Evolutionary conservation across 345 rosid genomes (phyloP), one percentile per base, ranked within the genome.

Genomic region (Aethionema arabicum): DNA sequence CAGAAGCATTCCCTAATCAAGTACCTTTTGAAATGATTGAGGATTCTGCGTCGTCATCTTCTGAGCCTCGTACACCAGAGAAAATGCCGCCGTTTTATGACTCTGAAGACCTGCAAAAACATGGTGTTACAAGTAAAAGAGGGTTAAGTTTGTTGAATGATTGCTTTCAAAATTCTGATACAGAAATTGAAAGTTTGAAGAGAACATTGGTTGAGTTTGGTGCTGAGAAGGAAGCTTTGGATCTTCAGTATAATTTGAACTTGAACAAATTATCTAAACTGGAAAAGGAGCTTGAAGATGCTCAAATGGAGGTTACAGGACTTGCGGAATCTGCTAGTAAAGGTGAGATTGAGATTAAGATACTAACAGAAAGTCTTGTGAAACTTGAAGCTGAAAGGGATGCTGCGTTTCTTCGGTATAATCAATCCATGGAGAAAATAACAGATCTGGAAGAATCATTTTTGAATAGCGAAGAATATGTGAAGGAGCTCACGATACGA

Each of bases 1-100:
- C 87, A 32, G 90, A 90, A 75, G 97, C 90, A 14, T 87, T 90
- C 56, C 99, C 99, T 51, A 85, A 79, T 79, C 99, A 93, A 79
- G 79, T 82, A 5, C 87, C 90, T 30, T 77, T 68, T 68, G 78
- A 56, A 27, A 73, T 80, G 59, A 61, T 55, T 6, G 99, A 87
- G 67, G 96, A 93, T 74, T 72, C 81, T 44, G 58, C 87, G 13
- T 74, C 84, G 5, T 74, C 76, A 2, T 78, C 82, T 51, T 79
- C 87, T 45, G 93, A 89, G 65, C 85, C 86, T n/a, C 83, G 63
- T 35, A 82, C 90, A 11, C 93, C 95, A 43, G 98, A 92, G 52
- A 78, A 71, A 65, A 71, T 77, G 79, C 82, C 64, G 49, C 56
- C 68, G 0, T 58, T 65, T 65, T 74, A 69, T 37, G 78, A 69